These are phyloP conservation scores for Lathyrus aphaca DNA, from an alignment of 306 rosid genomes.

Conservation along the genomic window DNA sequence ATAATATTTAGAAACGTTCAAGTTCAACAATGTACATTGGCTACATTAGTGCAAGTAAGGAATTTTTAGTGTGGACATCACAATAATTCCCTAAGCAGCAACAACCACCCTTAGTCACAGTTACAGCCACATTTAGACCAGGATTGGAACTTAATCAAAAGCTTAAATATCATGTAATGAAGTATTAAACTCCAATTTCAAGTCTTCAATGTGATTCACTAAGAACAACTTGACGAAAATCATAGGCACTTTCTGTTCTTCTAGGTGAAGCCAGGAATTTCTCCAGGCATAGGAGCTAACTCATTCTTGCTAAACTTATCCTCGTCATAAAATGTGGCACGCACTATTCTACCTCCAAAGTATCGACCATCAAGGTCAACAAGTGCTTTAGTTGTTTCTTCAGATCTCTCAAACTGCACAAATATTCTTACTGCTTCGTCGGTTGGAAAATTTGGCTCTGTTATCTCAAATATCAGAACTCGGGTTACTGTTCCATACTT, in stretches of 20 bases:
- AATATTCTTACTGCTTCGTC: slow-evolving; percentile 94
- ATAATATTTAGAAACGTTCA: slow-evolving; percentile 5
- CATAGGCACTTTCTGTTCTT: not conserved
- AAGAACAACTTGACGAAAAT: slow-evolving; percentile 24
- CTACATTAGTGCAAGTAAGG: slow-evolving; percentile 27
- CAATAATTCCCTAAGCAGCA: slow-evolving; percentile 33
- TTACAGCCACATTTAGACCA: slow-evolving; percentile 38
- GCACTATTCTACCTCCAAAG: slow-evolving; percentile 91
- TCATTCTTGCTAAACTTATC: slow-evolving; percentile 81
- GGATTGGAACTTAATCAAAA: slow-evolving; percentile 31
- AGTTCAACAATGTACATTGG: slow-evolving; percentile 34
- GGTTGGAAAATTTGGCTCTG: slow-evolving; percentile 81
- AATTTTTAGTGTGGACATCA: slow-evolving; percentile 19
- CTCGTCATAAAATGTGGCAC: slow-evolving; percentile 87
- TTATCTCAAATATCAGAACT: slow-evolving; percentile 95
- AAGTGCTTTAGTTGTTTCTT: slow-evolving; percentile 94
- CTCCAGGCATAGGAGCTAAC: slow-evolving; percentile 95
- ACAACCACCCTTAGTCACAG: slow-evolving; percentile 25
- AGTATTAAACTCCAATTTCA: slow-evolving; percentile 27
- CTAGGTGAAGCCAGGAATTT: slow-evolving; percentile 86
- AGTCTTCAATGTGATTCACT: slow-evolving; percentile 26
- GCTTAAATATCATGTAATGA: slow-evolving; percentile 38
- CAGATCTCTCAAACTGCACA: slow-evolving; percentile 96
- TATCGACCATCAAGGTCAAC: slow-evolving; percentile 91
- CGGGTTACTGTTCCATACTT: slow-evolving; percentile 93